Conservation (phyloP, 371 early-diverging fungal species). For the Syncephalastrum racemosum region DNA sequence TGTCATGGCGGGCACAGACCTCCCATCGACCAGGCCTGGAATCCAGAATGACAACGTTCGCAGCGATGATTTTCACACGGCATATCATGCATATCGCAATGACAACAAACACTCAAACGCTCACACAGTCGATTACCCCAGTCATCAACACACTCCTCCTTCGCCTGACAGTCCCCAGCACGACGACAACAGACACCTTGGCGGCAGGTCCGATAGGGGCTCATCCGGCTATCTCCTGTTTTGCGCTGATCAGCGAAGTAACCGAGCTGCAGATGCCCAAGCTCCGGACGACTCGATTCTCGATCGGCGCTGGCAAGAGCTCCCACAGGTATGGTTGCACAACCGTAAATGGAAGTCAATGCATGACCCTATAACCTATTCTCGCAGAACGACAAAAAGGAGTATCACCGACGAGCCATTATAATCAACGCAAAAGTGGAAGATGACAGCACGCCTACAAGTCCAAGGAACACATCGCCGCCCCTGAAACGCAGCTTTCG, state of each 20-base stretch:
- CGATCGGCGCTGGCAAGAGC: slow-evolving; percentile 12
- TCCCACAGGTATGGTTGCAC: slow-evolving; percentile 12
- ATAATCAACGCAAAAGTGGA: slow-evolving; percentile 17
- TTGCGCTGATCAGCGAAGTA: slow-evolving; percentile 13
- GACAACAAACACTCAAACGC: no score
- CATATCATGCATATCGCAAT: no score
- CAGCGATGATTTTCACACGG: no score
- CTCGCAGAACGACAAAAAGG: slow-evolving; percentile 11
- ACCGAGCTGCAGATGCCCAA: slow-evolving; percentile 3
- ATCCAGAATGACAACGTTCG: no score
- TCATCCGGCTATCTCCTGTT: slow-evolving; percentile 10
- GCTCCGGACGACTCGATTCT: slow-evolving; percentile 5
- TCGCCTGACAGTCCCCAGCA: no score
- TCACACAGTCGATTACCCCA: no score
- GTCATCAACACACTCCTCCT: no score
- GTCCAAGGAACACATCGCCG: background rate
- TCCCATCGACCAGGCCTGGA: no score
- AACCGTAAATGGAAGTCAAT: background rate
- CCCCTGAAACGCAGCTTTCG: slow-evolving; percentile 10
- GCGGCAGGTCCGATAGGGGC: slow-evolving; percentile 2
- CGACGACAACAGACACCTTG: no score
- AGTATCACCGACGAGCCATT: slow-evolving; percentile 12
- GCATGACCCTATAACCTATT: slow-evolving; percentile 1
- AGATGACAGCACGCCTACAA: slow-evolving; percentile 7
- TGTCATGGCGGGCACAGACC: no score